Base-by-base conservation (phyloP, 495 filamentous ascomycete genomes). In the Beverwykella pulmonaria region DNA sequence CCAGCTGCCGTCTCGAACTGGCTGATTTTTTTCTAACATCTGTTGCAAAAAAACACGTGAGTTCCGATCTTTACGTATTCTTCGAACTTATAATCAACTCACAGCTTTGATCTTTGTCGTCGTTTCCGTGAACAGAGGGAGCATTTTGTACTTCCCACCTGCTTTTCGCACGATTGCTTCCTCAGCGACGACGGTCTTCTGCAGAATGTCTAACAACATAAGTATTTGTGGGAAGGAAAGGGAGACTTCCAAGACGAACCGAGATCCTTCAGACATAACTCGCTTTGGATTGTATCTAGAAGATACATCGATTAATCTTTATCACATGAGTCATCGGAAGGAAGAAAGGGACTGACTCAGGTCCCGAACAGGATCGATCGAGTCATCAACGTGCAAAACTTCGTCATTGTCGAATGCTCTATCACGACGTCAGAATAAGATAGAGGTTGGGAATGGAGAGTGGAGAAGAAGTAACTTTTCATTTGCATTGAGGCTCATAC, bases 241-340 rank as follows among this genome's bases (percentile, higher is more conserved):
- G 9, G 48, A 9, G 17, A 5, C 5, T 26, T 7, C 5, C 7
- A 23, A 19, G 44, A 48, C 48, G 3, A 29, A 52, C 48, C 48
- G 17, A 76, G 66, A 58, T 76, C 74, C 61, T 76, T 76, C 59
- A 73, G 73, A 54, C 74, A 76, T 9, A 75, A 61, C 65, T 76
- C 74, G 50, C 58, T 70, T 36, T 76, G 73, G 47, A 76, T 76
- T 7, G 74, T 75, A 44, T 57, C 48, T 52, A 26, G 1, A 29
- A 15, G 48, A 52, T 52, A 52, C 26, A 29, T 7, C 10, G 48
- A 52, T 52, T 52, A 52, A 52, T 4, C 17, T 52, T 14, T 19
- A 52, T 25, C 26, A 29, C 23, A 3, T 52, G 5, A 26, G 17
- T 4, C 17, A 25, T 3, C 22, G 9, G 23, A 52, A 15, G 6